Percentiles rank a stretch among this genome's conserved stretches.
These are phyloP conservation scores for Phytophthora kernoviae DNA, from an alignment of 352 stramenopile genomes.

Conservation along the genomic window DNA sequence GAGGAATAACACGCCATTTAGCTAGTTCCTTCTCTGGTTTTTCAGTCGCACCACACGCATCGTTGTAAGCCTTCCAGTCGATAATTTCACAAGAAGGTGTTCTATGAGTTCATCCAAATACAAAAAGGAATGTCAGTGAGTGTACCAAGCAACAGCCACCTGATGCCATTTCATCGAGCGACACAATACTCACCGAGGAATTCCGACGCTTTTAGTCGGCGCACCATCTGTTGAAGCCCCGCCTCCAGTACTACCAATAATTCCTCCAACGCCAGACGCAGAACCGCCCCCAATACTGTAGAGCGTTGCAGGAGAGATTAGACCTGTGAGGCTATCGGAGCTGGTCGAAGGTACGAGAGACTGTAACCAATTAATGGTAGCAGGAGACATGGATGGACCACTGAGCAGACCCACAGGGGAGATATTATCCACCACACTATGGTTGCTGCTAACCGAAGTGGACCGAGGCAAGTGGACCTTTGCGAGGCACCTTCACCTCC, in stretches of 20 bases:
- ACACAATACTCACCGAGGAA: slow-evolving; percentile 37
- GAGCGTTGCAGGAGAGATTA: slow-evolving; percentile 62
- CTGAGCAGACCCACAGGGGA: slow-evolving; percentile 55
- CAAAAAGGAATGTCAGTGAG: neutral
- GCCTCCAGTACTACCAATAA: slow-evolving; percentile 16
- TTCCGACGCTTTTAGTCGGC: slow-evolving; percentile 13
- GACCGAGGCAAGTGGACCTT: slow-evolving; percentile 60
- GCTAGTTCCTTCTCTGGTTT: slow-evolving; percentile 59
- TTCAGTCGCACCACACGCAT: slow-evolving; percentile 48
- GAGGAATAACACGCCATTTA: slow-evolving; percentile 83
- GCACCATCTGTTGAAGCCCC: slow-evolving; percentile 18
- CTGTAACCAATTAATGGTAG: slow-evolving; percentile 81
- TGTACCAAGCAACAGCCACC: neutral
- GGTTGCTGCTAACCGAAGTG: slow-evolving; percentile 43
- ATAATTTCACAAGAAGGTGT: slow-evolving; percentile 78
- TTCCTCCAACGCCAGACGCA: slow-evolving; percentile 13
- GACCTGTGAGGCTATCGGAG: slow-evolving; percentile 62
- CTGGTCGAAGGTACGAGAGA: slow-evolving; percentile 69
- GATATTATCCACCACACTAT: slow-evolving; percentile 51
- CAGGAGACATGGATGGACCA: slow-evolving; percentile 75
- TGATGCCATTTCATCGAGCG: neutral
- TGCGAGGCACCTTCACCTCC: slow-evolving; percentile 13
- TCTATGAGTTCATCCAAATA: slow-evolving; percentile 23
- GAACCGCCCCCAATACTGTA: slow-evolving; percentile 30
- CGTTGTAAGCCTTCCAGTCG: slow-evolving; percentile 89